Conservation (phyloP, 2,329 filamentous ascomycete species). For the Trichoderma sp. region DNA sequence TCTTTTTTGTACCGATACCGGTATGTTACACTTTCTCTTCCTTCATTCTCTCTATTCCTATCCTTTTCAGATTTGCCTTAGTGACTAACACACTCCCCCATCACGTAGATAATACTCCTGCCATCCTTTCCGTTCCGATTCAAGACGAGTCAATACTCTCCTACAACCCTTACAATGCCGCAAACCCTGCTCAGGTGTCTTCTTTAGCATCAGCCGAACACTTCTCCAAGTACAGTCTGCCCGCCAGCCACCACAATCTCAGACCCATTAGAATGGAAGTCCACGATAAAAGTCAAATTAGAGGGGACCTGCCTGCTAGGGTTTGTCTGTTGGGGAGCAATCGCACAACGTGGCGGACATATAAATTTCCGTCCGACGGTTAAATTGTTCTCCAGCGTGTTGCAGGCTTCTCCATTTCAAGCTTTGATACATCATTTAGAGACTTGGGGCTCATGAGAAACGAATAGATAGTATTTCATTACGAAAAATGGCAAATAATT, state of each 20-base stretch:
- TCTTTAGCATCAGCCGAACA: constrained; percentile 19
- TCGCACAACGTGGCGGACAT: constrained; percentile 47
- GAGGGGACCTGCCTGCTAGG: constrained; percentile 49
- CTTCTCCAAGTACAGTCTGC: constrained; percentile 29
- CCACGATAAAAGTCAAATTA: constrained; percentile 41
- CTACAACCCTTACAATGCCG: constrained; percentile 38
- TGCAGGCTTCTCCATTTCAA: rapidly evolving
- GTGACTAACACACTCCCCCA: not conserved
- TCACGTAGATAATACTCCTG: constrained; percentile 28
- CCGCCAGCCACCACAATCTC: constrained; percentile 27
- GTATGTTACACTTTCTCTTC: constrained; percentile 28
- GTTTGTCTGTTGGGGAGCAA: constrained; percentile 52
- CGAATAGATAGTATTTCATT: not conserved
- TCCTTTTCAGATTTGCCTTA: not conserved
- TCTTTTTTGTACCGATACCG: constrained; percentile 50
- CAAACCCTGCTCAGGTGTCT: constrained; percentile 11
- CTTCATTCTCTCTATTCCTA: not conserved
- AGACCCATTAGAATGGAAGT: constrained; percentile 53
- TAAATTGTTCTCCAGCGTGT: not conserved
- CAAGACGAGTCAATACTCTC: constrained; percentile 34
- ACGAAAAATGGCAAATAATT: not conserved
- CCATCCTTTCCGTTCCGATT: constrained; percentile 38
- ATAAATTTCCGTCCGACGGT: constrained; percentile 34
- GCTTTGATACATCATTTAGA: not conserved
- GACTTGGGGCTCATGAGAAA: no score